These are phyloP conservation scores for Termitomyces sp. DNA, from an alignment of 768 basidiomycete genomes.

Conservation along the genomic window DNA sequence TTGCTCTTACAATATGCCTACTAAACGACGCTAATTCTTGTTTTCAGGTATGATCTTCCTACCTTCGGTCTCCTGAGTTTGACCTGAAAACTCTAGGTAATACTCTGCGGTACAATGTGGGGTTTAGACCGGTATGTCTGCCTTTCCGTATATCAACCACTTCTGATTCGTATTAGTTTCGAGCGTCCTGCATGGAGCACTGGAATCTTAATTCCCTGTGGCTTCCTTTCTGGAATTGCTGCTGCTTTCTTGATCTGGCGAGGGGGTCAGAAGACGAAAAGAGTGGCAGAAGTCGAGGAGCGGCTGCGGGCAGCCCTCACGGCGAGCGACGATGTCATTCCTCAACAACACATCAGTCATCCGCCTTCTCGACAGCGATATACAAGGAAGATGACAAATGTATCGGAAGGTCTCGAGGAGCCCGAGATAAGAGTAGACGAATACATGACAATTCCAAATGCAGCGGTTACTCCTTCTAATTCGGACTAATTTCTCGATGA, in stretches of 20 bases:
- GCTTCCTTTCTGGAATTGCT: conserved; percentile 74
- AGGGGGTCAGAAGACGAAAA: conserved; percentile 67
- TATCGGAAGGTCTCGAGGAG: conserved; percentile 12
- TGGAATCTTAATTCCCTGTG: conserved; percentile 63
- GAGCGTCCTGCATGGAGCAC: conserved; percentile 69
- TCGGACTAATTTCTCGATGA: background rate
- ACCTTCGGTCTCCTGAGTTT: background rate
- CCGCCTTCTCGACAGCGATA: background rate
- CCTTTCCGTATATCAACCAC: background rate
- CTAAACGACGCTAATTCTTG: conserved; percentile 75
- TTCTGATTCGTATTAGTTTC: conserved; percentile 35
- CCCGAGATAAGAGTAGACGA: conserved; percentile 31
- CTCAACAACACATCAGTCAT: background rate
- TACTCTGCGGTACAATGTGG: conserved; percentile 82
- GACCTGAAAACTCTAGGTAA: conserved; percentile 31
- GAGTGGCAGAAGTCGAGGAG: conserved; percentile 60
- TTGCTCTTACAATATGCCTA: conserved; percentile 70
- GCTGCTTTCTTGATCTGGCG: conserved; percentile 74
- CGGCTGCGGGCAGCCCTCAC: conserved; percentile 47
- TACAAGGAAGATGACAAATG: conserved; percentile 1
- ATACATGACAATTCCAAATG: conserved; percentile 33
- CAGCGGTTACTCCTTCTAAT: conserved; percentile 15
- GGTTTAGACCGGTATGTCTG: conserved; percentile 54
- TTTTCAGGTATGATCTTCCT: conserved; percentile 54
- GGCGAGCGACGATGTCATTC: background rate